Percentiles rank a stretch among this genome's conserved stretches.
Evolutionary conservation across 1,284 basidiomycete genomes (phyloP).

Genomic region (Pascua sp.): DNA sequence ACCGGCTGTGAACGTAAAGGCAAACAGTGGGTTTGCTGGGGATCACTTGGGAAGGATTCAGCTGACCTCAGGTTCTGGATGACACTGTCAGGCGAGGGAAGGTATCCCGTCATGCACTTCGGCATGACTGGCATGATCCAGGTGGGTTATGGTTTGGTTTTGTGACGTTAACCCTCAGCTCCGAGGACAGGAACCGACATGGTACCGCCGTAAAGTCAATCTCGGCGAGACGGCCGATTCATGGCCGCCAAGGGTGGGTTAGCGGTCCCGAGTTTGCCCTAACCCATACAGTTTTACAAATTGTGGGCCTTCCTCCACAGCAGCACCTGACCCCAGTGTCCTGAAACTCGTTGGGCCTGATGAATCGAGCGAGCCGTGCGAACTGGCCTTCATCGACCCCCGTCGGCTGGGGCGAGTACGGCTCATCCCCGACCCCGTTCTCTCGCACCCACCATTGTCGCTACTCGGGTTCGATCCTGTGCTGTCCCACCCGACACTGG

Average conservation of each 20-base stretch:
- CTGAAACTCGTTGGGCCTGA: conserved; percentile 38
- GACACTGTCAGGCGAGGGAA: conserved; percentile 62
- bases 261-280: not conserved
- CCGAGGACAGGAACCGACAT: conserved; percentile 60
- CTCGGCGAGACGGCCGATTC: conserved; percentile 53
- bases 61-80: conserved; percentile 59
- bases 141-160: conserved; percentile 52
- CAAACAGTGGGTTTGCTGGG: conserved; percentile 55
- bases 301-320: conserved; percentile 24
- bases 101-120: conserved; percentile 69
- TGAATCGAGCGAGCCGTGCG: conserved; percentile 25
- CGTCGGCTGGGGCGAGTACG: conserved; percentile 70
- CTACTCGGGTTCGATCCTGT: conserved; percentile 74
- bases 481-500: conserved; percentile 63
- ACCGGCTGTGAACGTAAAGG: conserved; percentile 65
- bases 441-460: conserved; percentile 65
- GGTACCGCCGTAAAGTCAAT: conserved; percentile 59
- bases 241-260: conserved; percentile 76
- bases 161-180: conserved; percentile 54
- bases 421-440: conserved; percentile 58
- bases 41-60: not conserved
- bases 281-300: conserved; percentile 31
- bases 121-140: conserved; percentile 80
- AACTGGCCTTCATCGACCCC: conserved; percentile 50
- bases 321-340: conserved; percentile 46